phyloP scores from a whole-genome alignment of 1,284 basidiomycete genomes.

The Austropuccinia psidii region DNA sequence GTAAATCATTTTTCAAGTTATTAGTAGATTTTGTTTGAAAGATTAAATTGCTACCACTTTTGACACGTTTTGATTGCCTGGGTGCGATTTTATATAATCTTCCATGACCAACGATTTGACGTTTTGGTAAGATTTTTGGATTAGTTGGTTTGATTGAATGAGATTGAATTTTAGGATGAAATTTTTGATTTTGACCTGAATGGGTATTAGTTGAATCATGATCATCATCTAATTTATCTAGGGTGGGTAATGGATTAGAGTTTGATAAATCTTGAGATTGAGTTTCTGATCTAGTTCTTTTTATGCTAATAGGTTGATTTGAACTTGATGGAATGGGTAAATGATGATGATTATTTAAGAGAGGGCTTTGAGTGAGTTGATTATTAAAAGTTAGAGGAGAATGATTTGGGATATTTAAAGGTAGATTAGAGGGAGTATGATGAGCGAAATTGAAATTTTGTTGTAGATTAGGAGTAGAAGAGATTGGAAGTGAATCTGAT shows the following conservation, averaged over 20 bases:
- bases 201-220: not conserved
- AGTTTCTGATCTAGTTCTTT: conserved; percentile 26
- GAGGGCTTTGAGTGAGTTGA: not conserved
- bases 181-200: not conserved
- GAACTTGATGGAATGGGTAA: not conserved
- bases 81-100: not conserved
- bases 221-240: not conserved
- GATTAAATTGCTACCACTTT: conserved; percentile 24
- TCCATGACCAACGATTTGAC: not conserved
- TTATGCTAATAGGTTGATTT: not conserved
- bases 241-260: not conserved
- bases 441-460: conserved; percentile 18
- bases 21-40: not conserved
- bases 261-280: conserved; percentile 20
- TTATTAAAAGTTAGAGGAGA: conserved; percentile 21
- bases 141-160: not conserved
- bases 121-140: not conserved
- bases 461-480: conserved; percentile 32
- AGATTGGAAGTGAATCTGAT: conserved; percentile 20
- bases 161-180: not conserved
- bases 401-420: conserved; percentile 14
- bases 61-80: conserved; percentile 22
- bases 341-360: not conserved
- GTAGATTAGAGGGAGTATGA: not conserved
- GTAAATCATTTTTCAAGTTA: not conserved